These are phyloP conservation scores for Diutina pseudorugosa DNA, from an alignment of 1,139 yeast species.

Conservation along the genomic window DNA sequence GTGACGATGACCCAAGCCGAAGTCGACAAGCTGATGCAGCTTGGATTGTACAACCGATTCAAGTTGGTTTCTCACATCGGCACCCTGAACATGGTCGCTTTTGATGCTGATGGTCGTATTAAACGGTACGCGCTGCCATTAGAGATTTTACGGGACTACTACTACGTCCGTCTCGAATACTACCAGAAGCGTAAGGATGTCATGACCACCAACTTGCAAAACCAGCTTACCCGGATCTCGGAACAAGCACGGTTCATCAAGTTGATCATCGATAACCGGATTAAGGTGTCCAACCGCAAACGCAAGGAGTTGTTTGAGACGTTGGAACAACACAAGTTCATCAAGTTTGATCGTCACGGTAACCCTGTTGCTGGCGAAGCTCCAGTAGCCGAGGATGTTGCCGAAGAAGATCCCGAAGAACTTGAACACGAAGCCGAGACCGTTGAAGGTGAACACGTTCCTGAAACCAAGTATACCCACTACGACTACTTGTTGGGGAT, in stretches of 20 bases:
- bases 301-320: conserved; percentile 52
- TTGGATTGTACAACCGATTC: conserved; percentile 78
- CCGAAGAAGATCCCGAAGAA: conserved; percentile 16
- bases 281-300: conserved; percentile 65
- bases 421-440: conserved; percentile 19
- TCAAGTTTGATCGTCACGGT: conserved; percentile 63
- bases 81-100: conserved; percentile 87
- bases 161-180: conserved; percentile 73
- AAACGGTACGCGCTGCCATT: conserved; percentile 65
- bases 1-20: conserved; percentile 66
- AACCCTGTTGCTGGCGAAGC: conserved; percentile 18
- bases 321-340: conserved; percentile 54
- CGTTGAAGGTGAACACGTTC: conserved; percentile 15
- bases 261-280: conserved; percentile 66
- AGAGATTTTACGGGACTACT: conserved; percentile 77
- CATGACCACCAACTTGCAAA: conserved; percentile 55
- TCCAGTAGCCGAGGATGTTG: conserved; percentile 9
- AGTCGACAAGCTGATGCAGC: conserved; percentile 63
- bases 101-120: conserved; percentile 85
- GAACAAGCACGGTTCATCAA: conserved; percentile 90
- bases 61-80: conserved; percentile 59
- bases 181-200: conserved; percentile 87
- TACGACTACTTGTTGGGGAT: conserved; percentile 72
- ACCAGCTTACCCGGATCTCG: conserved; percentile 60
- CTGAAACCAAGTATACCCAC: conserved; percentile 38